Base-by-base conservation (phyloP, 371 early-diverging fungal genomes). In the Circinella umbellata region DNA sequence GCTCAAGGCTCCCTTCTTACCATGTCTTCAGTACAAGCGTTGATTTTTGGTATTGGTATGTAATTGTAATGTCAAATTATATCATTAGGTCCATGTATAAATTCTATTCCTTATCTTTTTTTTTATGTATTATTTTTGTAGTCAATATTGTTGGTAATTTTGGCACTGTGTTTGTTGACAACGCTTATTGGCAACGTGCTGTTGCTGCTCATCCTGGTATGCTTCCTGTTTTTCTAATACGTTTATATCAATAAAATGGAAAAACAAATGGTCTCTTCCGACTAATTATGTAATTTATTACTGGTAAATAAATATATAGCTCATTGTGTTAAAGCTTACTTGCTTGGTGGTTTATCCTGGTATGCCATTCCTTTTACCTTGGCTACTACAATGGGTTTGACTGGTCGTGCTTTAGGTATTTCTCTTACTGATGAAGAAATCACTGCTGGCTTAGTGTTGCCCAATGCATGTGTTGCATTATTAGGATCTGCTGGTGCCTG, bases 91-190 rank as follows among this genome's bases (percentile, higher is more conserved):
- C n/a, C 27, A 27, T 27, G 27, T 27, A 27, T 27, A 27, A 2
- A 27, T 27, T 27, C 27, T 27, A 27, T 27, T 27, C 27, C 27
- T 27, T 27, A 27, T 27, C 0, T 2, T 27, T 27, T 27, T 1
- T 27, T 27, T 27, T 27, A 27, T 27, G 27, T 27, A 27, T 27
- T 27, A 27, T 27, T 27, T 27, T 27, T 27, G 11, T 42, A 42
- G 90, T 91, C 76, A 91, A 91, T 66, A 77, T 91, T 64, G 89
- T 90, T 49, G 91, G 91, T 60, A 91, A 91, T 75, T 90, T 90
- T 76, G 90, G 90, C 49, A 91, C 91, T 2, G 91, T 91, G 11
- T 91, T 91, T 72, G 84, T 90, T 15, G 91, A 91, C 68, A 88
- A 91, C 62, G 90, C 87, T 8, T 91, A 91, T 71, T 91, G 87